These are phyloP conservation scores for Phytophthora cactorum DNA, from an alignment of 352 stramenopile species.

Conservation along the genomic window DNA sequence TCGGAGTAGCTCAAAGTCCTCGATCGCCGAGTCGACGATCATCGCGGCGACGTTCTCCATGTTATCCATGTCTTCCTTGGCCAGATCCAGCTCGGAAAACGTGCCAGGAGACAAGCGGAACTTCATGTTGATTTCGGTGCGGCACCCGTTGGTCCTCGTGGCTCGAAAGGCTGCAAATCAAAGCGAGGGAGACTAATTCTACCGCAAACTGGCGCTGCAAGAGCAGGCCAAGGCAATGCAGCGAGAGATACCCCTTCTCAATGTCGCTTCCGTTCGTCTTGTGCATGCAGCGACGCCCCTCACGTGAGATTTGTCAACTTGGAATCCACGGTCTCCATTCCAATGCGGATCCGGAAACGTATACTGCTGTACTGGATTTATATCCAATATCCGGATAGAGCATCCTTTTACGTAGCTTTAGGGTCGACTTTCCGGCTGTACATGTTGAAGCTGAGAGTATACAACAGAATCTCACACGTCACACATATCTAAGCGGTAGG, in stretches of 20 bases:
- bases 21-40: constrained; percentile 41
- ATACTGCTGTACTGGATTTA: constrained; percentile 6
- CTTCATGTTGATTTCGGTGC: constrained; percentile 29
- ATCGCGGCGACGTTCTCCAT: constrained; percentile 41
- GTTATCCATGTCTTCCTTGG: constrained; percentile 44
- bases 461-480: not conserved
- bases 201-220: constrained; percentile 12
- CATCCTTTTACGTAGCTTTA: not conserved
- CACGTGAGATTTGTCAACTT: constrained; percentile 23
- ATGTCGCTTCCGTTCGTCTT: constrained; percentile 11
- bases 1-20: constrained; percentile 35
- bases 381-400: not conserved
- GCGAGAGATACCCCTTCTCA: constrained; percentile 4
- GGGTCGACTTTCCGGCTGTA: not conserved
- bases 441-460: constrained; percentile 8
- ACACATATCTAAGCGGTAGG: not conserved
- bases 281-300: constrained; percentile 3
- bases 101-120: constrained; percentile 42
- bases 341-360: constrained; percentile 14
- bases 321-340: constrained; percentile 2
- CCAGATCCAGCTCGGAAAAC: constrained; percentile 49
- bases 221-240: not conserved
- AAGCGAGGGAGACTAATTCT: not conserved
- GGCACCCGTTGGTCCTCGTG: not conserved
- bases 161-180: constrained; percentile 2